Conservation (phyloP, 1,139 yeast genomes). For the Geotrichum australiense region DNA sequence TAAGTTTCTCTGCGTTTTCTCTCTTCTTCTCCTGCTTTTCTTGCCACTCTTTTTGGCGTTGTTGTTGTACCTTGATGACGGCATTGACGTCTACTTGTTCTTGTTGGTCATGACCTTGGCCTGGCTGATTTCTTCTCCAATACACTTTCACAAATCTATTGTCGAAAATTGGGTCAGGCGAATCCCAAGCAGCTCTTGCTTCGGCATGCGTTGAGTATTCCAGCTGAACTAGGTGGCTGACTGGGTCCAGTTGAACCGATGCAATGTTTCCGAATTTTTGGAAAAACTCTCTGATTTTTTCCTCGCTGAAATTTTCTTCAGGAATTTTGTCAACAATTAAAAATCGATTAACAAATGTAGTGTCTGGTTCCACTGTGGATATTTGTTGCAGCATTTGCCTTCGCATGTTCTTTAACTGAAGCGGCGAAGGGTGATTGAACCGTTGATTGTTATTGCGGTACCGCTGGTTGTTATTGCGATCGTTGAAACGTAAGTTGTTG, state of each 20-base stretch:
- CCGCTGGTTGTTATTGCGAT: neutral
- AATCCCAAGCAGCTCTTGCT: conserved; percentile 41
- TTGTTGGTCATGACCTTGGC: conserved; percentile 16
- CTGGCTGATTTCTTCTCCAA: conserved; percentile 32
- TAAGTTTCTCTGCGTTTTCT: conserved; percentile 33
- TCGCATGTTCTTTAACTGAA: conserved; percentile 11
- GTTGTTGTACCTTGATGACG: conserved; percentile 35
- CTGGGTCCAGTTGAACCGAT: conserved; percentile 29
- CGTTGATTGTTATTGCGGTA: too few relatives aligned
- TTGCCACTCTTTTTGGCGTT: conserved; percentile 40
- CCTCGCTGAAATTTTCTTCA: conserved; percentile 36
- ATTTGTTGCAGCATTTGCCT: conserved; percentile 19
- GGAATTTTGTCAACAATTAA: conserved; percentile 42
- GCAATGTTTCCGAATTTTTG: conserved; percentile 37
- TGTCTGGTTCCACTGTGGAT: conserved; percentile 22
- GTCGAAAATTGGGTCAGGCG: conserved; percentile 43
- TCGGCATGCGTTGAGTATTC: conserved; percentile 36
- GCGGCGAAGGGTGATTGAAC: conserved; percentile 14
- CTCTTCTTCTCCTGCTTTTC: conserved; percentile 35
- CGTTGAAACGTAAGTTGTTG: too few relatives aligned
- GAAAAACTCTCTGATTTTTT: conserved; percentile 34
- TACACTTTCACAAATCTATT: conserved; percentile 44
- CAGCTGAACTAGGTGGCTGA: conserved; percentile 34
- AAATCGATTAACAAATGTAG: conserved; percentile 23
- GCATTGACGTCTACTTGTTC: conserved; percentile 36